phyloP scores from a whole-genome alignment of 2,329 filamentous ascomycete species.

The Aspergillus vadensis region DNA sequence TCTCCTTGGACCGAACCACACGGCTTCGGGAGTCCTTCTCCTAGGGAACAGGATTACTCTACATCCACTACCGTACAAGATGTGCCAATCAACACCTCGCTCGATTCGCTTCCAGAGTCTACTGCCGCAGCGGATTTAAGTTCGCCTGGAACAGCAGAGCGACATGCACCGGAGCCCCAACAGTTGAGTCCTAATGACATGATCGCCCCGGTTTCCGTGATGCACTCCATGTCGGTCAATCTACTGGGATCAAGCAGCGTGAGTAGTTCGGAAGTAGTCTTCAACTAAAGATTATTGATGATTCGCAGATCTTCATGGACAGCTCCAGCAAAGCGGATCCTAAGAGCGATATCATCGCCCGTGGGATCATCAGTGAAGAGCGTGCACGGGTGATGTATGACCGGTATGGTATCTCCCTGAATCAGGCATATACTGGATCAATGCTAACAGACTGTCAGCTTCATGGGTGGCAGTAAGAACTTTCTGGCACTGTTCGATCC shows the following conservation, averaged over 20 bases:
- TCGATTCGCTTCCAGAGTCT: conserved; percentile 26
- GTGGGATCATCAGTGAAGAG: conserved; percentile 38
- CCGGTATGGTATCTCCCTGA: conserved; percentile 22
- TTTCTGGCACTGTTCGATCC: conserved; percentile 38
- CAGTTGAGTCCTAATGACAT: conserved; percentile 40
- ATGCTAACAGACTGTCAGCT: conserved; percentile 20
- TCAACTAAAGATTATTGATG: background rate
- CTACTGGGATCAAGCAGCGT: conserved; percentile 33
- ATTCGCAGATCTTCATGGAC: conserved; percentile 35
- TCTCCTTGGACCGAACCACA: conserved; percentile 6
- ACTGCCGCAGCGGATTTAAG: conserved; percentile 21
- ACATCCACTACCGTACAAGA: conserved; percentile 23
- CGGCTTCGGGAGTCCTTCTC: conserved; percentile 27
- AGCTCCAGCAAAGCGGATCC: conserved; percentile 30
- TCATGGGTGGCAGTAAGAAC: conserved; percentile 37
- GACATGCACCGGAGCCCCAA: conserved; percentile 34
- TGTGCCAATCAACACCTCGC: conserved; percentile 22
- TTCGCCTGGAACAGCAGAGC: conserved; percentile 28
- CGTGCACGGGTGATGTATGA: conserved; percentile 38
- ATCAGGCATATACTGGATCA: background rate
- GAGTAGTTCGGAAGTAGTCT: conserved; percentile 1
- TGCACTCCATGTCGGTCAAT: conserved; percentile 42
- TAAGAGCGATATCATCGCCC: conserved; percentile 32
- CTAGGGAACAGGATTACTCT: conserved; percentile 32
- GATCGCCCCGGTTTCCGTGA: conserved; percentile 38